Evolutionary conservation across 768 basidiomycete genomes (phyloP).

Genomic region (Lactarius hengduanensis): DNA sequence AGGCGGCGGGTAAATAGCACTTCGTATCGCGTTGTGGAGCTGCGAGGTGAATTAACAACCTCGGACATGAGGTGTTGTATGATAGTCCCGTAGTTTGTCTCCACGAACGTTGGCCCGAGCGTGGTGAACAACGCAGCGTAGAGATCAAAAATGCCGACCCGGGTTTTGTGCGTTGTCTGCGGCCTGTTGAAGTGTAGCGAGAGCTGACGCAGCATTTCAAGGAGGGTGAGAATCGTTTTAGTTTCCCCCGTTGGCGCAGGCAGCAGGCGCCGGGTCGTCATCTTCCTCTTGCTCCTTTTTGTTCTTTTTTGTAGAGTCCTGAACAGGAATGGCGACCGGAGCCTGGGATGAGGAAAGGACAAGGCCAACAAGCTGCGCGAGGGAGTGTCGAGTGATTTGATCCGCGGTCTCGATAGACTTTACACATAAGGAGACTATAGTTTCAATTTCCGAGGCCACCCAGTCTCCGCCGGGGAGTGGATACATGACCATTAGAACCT

Average conservation of each 20-base stretch:
- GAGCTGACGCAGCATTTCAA: conserved; percentile 81
- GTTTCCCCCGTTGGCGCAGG: conserved; percentile 51
- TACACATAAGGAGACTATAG: conserved; percentile 61
- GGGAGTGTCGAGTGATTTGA: conserved; percentile 75
- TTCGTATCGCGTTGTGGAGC: conserved; percentile 64
- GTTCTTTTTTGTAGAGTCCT: conserved; percentile 58
- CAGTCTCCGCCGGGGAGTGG: conserved; percentile 55
- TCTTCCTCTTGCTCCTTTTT: conserved; percentile 59
- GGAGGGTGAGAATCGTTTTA: conserved; percentile 67
- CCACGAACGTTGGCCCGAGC: conserved; percentile 77
- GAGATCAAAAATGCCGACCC: conserved; percentile 86
- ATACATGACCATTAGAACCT: conserved; percentile 60
- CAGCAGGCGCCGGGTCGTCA: conserved; percentile 52
- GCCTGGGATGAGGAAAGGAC: conserved; percentile 82
- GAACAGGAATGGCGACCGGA: conserved; percentile 48
- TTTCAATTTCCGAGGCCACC: conserved; percentile 71
- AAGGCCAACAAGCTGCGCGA: conserved; percentile 79
- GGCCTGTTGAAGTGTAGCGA: conserved; percentile 80
- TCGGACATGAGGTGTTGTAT: conserved; percentile 77
- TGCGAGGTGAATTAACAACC: conserved; percentile 62
- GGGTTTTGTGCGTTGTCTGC: conserved; percentile 61
- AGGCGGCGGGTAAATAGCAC: conserved; percentile 66
- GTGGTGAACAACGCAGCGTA: conserved; percentile 74
- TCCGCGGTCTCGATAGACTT: conserved; percentile 81
- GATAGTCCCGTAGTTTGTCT: conserved; percentile 78